Evolutionary conservation across 768 basidiomycete species (phyloP).

Genomic region (Termitomyces sp.): DNA sequence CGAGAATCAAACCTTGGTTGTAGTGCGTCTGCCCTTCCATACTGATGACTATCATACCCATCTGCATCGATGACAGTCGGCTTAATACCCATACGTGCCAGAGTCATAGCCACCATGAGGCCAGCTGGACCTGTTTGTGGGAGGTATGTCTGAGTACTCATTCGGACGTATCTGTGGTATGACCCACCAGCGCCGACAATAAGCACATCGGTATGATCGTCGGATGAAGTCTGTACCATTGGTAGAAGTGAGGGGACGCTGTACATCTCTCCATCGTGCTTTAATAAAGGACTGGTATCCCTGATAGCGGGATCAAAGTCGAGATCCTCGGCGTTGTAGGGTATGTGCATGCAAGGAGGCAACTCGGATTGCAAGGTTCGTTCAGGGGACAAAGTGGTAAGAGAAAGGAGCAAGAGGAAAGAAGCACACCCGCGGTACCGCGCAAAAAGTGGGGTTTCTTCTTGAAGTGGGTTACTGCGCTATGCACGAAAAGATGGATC

Average conservation of each 20-base stretch:
- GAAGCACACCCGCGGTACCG: slow-evolving; percentile 8
- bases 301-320: not conserved
- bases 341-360: slow-evolving; percentile 7
- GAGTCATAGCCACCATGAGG: slow-evolving; percentile 14
- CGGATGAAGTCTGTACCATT: slow-evolving; percentile 12
- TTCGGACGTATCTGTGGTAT: not conserved
- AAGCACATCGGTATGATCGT: slow-evolving; percentile 10
- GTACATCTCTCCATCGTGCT: not conserved
- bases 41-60: slow-evolving; percentile 12
- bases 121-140: slow-evolving; percentile 8
- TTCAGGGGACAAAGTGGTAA: slow-evolving; percentile 1
- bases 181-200: slow-evolving; percentile 13
- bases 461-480: slow-evolving; percentile 3
- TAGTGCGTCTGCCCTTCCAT: slow-evolving; percentile 13
- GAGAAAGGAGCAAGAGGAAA: not conserved
- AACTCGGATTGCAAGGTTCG: slow-evolving; percentile 6
- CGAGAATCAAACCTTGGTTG: slow-evolving; percentile 8
- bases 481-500: not conserved
- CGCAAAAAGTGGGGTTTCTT: slow-evolving; percentile 1
- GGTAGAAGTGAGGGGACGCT: not conserved
- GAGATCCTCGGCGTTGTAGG: slow-evolving; percentile 10
- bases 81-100: slow-evolving; percentile 11
- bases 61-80: slow-evolving; percentile 11
- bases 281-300: slow-evolving; percentile 3
- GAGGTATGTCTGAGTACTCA: not conserved